phyloP scores from a whole-genome alignment of 768 basidiomycete genomes.

The Lentinula raphanica region DNA sequence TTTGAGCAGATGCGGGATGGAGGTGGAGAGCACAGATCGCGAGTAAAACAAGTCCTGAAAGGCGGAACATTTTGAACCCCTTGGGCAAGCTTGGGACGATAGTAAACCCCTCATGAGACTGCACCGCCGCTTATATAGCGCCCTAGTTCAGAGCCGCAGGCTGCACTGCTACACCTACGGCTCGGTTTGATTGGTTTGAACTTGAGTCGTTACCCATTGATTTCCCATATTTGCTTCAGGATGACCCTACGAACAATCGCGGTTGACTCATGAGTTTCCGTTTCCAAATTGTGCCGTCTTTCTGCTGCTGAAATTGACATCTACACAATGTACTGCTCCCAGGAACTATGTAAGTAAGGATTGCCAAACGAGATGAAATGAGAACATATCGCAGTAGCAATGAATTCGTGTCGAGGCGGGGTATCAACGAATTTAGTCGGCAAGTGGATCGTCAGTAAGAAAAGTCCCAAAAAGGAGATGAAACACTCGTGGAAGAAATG shows the following conservation, averaged over 20 bases:
- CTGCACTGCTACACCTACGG: neutral
- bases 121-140: neutral
- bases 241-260: neutral
- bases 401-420: neutral
- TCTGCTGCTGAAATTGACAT: neutral
- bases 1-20: neutral
- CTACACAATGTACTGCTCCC: neutral
- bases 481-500: neutral
- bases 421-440: neutral
- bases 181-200: neutral
- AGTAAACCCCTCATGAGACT: neutral
- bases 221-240: neutral
- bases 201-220: neutral
- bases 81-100: neutral
- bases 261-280: neutral
- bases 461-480: neutral
- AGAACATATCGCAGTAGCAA: neutral
- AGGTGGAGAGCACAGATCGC: neutral
- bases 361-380: neutral
- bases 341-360: neutral
- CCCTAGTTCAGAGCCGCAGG: neutral
- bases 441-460: neutral
- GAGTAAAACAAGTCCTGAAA: neutral
- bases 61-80: neutral
- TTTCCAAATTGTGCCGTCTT: neutral